These are phyloP conservation scores for Elongisporangium undulatum DNA, from an alignment of 352 stramenopile species.

Conservation along the genomic window DNA sequence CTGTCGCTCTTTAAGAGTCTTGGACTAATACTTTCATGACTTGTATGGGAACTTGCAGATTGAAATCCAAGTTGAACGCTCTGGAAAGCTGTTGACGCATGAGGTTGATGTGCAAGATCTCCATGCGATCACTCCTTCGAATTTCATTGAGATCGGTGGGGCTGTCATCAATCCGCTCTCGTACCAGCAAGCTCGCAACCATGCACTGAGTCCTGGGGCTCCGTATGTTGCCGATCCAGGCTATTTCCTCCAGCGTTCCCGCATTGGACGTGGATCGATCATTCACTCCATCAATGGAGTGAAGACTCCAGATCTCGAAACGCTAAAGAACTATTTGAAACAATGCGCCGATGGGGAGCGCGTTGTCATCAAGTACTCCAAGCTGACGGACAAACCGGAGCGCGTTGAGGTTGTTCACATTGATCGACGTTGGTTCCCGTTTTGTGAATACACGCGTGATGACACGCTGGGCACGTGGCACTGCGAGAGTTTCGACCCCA, in stretches of 20 bases:
- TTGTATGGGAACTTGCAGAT: slow-evolving; percentile 22
- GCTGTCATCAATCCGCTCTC: slow-evolving; percentile 88
- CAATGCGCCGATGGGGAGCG: slow-evolving; percentile 75
- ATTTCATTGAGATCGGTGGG: slow-evolving; percentile 84
- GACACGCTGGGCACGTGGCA: slow-evolving; percentile 79
- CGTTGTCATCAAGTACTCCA: slow-evolving; percentile 83
- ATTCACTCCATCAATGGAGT: slow-evolving; percentile 87
- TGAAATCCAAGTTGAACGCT: slow-evolving; percentile 79
- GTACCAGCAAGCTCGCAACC: slow-evolving; percentile 88
- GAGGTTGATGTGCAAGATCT: slow-evolving; percentile 80
- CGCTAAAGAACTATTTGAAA: slow-evolving; percentile 74
- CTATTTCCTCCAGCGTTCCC: slow-evolving; percentile 88
- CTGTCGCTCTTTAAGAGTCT: neutral
- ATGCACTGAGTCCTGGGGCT: slow-evolving; percentile 55
- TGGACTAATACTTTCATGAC: neutral
- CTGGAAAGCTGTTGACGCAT: slow-evolving; percentile 55
- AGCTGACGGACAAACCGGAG: slow-evolving; percentile 68
- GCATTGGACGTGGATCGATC: slow-evolving; percentile 78
- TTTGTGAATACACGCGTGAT: slow-evolving; percentile 77
- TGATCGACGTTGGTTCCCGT: slow-evolving; percentile 90
- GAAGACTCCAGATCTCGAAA: slow-evolving; percentile 80
- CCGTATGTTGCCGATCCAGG: slow-evolving; percentile 86
- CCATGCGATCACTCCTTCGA: slow-evolving; percentile 77
- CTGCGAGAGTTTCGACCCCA: slow-evolving; percentile 52
- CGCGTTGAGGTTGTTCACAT: slow-evolving; percentile 86